Evolutionary conservation across 495 filamentous ascomycete species (phyloP).

Genomic region (Podospora sp.): DNA sequence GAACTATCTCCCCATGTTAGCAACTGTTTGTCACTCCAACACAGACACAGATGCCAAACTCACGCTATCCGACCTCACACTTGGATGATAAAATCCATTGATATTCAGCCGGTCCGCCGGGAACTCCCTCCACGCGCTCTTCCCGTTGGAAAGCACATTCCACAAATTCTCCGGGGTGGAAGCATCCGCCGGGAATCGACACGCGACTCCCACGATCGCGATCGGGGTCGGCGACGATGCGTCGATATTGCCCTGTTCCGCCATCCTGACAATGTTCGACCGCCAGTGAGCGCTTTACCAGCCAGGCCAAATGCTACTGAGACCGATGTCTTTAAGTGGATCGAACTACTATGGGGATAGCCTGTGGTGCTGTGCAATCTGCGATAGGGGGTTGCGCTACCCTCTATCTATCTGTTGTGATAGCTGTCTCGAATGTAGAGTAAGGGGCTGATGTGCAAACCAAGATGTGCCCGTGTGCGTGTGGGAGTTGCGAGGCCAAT

Average conservation of each 20-base stretch:
- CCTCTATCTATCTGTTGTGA: slow-evolving; percentile 1
- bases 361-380: neutral
- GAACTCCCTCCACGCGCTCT: slow-evolving; percentile 39
- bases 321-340: neutral
- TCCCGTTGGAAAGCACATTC: slow-evolving; percentile 22
- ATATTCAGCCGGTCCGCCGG: slow-evolving; percentile 36
- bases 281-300: neutral
- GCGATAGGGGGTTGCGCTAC: neutral
- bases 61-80: slow-evolving; percentile 22
- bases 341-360: neutral
- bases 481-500: neutral
- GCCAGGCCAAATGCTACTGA: neutral
- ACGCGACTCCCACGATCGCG: slow-evolving; percentile 44
- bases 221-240: slow-evolving; percentile 18
- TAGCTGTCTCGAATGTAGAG: neutral
- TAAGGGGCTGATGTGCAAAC: neutral
- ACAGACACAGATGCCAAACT: no score
- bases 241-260: neutral
- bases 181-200: slow-evolving; percentile 41
- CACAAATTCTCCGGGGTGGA: slow-evolving; percentile 22
- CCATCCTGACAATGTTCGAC: neutral
- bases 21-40: neutral
- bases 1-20: slow-evolving; percentile 42
- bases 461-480: no score
- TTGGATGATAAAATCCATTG: slow-evolving; percentile 38